Evolutionary conservation across 2,329 filamentous ascomycete genomes (phyloP).

Genomic region (Stagonosporopsis cucurbitacearum): DNA sequence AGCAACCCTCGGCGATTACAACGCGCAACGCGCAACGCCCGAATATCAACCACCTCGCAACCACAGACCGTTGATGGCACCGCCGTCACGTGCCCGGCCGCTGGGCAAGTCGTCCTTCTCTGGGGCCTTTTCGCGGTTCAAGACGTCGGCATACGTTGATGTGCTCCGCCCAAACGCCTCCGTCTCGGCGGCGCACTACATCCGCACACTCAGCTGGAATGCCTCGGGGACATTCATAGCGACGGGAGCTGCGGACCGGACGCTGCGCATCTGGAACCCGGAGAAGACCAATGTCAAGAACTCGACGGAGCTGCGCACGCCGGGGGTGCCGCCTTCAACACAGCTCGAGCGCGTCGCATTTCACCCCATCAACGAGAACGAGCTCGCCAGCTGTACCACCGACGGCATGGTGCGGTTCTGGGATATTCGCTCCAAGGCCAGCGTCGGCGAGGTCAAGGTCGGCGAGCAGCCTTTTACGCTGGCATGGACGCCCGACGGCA

Average conservation of each 20-base stretch:
- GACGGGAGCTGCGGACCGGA: slow-evolving; percentile 75
- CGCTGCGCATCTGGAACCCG: slow-evolving; percentile 80
- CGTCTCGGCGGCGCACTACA: slow-evolving; percentile 43
- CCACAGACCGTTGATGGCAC: slow-evolving; percentile 33
- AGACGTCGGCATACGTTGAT: slow-evolving; percentile 71
- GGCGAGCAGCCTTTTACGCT: slow-evolving; percentile 71
- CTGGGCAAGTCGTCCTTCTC: slow-evolving; percentile 75
- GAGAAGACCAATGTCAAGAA: slow-evolving; percentile 76
- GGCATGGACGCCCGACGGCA: slow-evolving; percentile 75
- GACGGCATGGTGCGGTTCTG: slow-evolving; percentile 80
- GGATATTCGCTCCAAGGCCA: slow-evolving; percentile 77
- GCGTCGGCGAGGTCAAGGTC: slow-evolving; percentile 70
- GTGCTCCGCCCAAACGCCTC: slow-evolving; percentile 41
- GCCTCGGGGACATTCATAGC: slow-evolving; percentile 83
- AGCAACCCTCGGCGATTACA: too few relatives aligned
- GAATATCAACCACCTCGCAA: neutral
- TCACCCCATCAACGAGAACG: slow-evolving; percentile 77
- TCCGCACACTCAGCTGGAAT: slow-evolving; percentile 88
- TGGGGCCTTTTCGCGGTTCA: slow-evolving; percentile 68
- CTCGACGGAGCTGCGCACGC: slow-evolving; percentile 76
- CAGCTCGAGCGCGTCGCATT: slow-evolving; percentile 77
- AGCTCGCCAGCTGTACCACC: slow-evolving; percentile 75
- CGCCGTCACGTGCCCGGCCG: slow-evolving; percentile 58
- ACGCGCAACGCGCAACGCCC: neutral
- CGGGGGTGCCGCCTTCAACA: slow-evolving; percentile 48